Evolutionary conservation across 305 asterid species (phyloP), one percentile per base, ranked within the genome.

Genomic region (Fraxinus albicans): DNA sequence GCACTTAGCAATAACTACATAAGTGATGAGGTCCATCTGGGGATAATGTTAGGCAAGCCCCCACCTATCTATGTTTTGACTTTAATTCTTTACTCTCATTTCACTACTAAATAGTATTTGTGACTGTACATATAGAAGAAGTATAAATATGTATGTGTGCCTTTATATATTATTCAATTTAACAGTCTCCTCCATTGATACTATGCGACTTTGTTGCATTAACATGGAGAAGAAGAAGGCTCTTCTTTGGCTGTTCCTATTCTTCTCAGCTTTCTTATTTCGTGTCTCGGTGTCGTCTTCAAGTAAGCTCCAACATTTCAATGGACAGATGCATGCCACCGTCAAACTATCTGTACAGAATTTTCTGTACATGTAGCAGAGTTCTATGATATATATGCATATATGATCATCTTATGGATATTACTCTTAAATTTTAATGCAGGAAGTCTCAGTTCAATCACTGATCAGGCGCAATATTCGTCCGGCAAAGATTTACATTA

Each of bases 401-500:
- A 23, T 63, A 63, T 63, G 31, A 63, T 63, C 17, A 1, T 63
- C 33, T 23, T 17, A 50, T 53, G 19, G 21, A 53, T 53, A 53
- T 17, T 53, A 15, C 8, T 67, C 19, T 9, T 67, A 8, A 67
- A 67, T 27, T 8, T 10, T 72, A n/a, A 8, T 77, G 85, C 88
- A 90, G 93, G 93, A 83, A 84, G 87, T 82, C 85, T 90, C 2
- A 88, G 78, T 79, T 33, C 81, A 77, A 10, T 79, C 77, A 23
- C 69, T 69, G 38, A 27, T 25, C 74, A 10, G 36, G 36, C 74
- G 1, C 81, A 77, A 58, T 73, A 53, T 83, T 8, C 23, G 10
- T 77, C 83, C 74, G 67, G 50, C 67, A 84, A 55, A 6, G 69
- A 81, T 82, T 47, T 80, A 17, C 77, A 73, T 36, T 80, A 83